Evolutionary conservation across 495 filamentous ascomycete species (phyloP), one percentile per base, ranked within the genome.

Genomic region (Cercophora sp.): DNA sequence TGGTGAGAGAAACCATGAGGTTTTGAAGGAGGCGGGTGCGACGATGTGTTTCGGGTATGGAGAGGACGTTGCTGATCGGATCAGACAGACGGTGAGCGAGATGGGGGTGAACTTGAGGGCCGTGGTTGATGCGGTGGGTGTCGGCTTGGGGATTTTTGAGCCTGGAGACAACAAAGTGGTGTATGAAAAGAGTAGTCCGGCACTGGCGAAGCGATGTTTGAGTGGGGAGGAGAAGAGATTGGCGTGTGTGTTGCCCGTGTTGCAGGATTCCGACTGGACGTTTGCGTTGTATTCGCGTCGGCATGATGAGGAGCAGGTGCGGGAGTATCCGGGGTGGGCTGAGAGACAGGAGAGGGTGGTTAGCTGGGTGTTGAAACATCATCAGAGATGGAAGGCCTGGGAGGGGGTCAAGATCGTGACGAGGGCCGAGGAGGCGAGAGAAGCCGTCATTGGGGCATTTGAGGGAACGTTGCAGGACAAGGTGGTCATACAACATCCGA

Each of bases 401-500:
- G 29, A 45, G 5, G 27, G 18, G 19, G 20, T 44, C 1, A 49
- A 19, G 25, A 39, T 58, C 4, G 51, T 58, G 22, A 29, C 27
- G 8, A 20, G 24, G 0, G 40, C 37, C 1, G 46, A 41, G 29
- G 56, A 48, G 4, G 46, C 39, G 6, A 32, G 51, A 4, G 13
- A 8, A n/a, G 56, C 51, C 4, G 40, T 58, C 19, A 4, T 15
- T n/a, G 20, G 29, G 19, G 31, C 18, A 2, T 44, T 42, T 8
- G 40, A 35, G 16, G 51, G 51, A 11, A 54, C 39, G 46, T 18
- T 43, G 11, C 44, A 51, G 20, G 24, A 54, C 39, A 58, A 54
- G 46, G 46, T 58, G 23, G 27, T 50, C n/a, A 32, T 58, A 16
- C 11, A 54, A 29, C 56, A 58, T 51, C 51, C 56, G 5, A 25